Conservation (phyloP, 176 grass and related monocot genomes). For the Ananas comosus region DNA sequence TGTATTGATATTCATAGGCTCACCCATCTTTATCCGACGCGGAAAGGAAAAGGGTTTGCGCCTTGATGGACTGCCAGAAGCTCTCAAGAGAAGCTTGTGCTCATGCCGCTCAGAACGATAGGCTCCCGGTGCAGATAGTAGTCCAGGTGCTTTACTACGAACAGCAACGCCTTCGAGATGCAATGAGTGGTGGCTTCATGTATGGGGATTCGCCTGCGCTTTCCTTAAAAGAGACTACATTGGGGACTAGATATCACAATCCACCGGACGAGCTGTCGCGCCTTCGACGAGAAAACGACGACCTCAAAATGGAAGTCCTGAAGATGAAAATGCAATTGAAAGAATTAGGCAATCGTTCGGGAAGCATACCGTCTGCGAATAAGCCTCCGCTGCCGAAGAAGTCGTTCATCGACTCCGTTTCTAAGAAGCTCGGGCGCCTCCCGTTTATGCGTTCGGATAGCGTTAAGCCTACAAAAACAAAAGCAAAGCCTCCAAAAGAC, state of each 20-base stretch:
- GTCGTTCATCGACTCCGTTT: conserved; percentile 54
- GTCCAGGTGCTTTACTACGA: conserved; percentile 83
- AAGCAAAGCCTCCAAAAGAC: conserved; percentile 48
- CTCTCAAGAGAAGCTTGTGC: conserved; percentile 86
- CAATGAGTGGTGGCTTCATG: conserved; percentile 19
- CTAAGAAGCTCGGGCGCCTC: conserved; percentile 71
- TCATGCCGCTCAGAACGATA: conserved; percentile 84
- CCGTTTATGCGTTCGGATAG: conserved; percentile 45
- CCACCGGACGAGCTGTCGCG: conserved; percentile 44
- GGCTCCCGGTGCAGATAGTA: conserved; percentile 72
- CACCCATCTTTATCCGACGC: conserved; percentile 48
- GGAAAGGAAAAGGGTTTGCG: conserved; percentile 77
- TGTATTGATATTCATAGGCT: conserved; percentile 23
- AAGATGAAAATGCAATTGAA: conserved; percentile 51
- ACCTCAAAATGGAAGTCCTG: conserved; percentile 60
- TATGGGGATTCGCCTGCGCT: conserved; percentile 38
- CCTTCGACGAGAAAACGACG: conserved; percentile 85
- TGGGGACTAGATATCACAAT: not conserved
- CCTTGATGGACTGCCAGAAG: conserved; percentile 68
- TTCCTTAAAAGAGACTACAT: conserved; percentile 30
- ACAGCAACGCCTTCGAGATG: conserved; percentile 60
- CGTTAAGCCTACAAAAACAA: conserved; percentile 22
- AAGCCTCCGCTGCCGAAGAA: conserved; percentile 55
- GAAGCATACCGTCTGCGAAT: not conserved
- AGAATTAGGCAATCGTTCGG: conserved; percentile 6